Evolutionary conservation across 1,284 basidiomycete genomes (phyloP).

Genomic region (Thecaphora thlaspeos): DNA sequence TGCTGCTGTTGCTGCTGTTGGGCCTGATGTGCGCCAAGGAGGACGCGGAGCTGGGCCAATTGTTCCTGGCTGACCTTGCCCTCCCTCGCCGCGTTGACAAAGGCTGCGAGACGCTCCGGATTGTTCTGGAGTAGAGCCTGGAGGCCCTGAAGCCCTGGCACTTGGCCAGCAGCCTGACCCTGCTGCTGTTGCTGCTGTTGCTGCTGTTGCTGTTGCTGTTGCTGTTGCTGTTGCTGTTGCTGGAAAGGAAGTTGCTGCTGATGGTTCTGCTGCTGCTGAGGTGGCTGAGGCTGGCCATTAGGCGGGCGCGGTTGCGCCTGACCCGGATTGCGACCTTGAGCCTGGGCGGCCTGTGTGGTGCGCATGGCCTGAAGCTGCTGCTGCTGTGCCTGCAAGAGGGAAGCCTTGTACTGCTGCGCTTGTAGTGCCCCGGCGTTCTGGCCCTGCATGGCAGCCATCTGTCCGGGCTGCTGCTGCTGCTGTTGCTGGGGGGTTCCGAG

Average conservation of each 20-base stretch:
- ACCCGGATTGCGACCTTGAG: slow-evolving; percentile 24
- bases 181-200: slow-evolving; percentile 18
- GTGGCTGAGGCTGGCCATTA: slow-evolving; percentile 10
- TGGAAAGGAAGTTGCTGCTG: slow-evolving; percentile 5
- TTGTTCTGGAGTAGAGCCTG: slow-evolving; percentile 46
- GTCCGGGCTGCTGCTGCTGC: neutral
- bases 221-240: slow-evolving; percentile 6
- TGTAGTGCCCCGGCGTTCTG: neutral
- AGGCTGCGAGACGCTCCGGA: slow-evolving; percentile 40
- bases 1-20: slow-evolving; percentile 13
- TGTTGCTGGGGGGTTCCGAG: slow-evolving; percentile 1
- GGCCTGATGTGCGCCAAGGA: slow-evolving; percentile 30
- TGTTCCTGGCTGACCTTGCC: slow-evolving; percentile 46
- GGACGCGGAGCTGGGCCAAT: slow-evolving; percentile 36
- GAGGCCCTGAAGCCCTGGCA: slow-evolving; percentile 29
- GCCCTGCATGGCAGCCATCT: too few species aligned
- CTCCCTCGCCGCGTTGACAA: slow-evolving; percentile 46
- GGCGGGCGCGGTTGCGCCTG: slow-evolving; percentile 7
- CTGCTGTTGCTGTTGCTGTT: slow-evolving; percentile 3
- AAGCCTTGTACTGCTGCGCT: slow-evolving; percentile 23
- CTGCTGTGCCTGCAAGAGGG: slow-evolving; percentile 29
- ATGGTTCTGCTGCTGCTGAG: slow-evolving; percentile 14
- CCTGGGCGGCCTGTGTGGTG: slow-evolving; percentile 27
- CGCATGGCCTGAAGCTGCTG: slow-evolving; percentile 37
- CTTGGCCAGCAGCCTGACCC: slow-evolving; percentile 4